A percentile compares a stretch with the other conserved stretches of the same genome.
These are phyloP conservation scores for Retiboletus flavoniger DNA, from an alignment of 1,284 basidiomycete genomes.

Conservation along the genomic window DNA sequence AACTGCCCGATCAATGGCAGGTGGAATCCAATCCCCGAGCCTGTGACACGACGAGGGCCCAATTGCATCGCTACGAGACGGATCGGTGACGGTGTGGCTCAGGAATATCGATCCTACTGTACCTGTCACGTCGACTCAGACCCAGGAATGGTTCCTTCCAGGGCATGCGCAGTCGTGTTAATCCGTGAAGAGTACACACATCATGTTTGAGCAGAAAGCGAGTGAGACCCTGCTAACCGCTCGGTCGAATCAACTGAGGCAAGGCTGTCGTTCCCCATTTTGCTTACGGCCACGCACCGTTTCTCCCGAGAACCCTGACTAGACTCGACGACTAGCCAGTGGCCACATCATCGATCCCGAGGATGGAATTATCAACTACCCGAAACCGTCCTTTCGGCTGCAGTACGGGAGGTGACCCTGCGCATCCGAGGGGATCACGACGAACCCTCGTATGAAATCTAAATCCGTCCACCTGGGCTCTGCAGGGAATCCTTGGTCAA, in stretches of 20 bases:
- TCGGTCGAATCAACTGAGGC: neutral
- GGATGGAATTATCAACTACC: conserved; percentile 1
- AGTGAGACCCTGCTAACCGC: neutral
- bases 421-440: conserved; percentile 22
- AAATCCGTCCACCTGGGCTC: conserved; percentile 3
- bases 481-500: conserved; percentile 13
- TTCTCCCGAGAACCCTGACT: neutral
- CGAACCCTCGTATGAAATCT: neutral
- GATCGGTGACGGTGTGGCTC: neutral
- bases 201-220: neutral
- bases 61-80: neutral
- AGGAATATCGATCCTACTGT: neutral
- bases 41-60: neutral
- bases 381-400: neutral
- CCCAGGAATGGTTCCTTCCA: no score
- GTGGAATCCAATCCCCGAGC: neutral
- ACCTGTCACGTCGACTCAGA: neutral
- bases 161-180: neutral
- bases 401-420: conserved; percentile 1
- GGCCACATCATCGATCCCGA: neutral
- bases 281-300: neutral
- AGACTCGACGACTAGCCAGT: neutral
- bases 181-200: neutral
- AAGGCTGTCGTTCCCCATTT: neutral
- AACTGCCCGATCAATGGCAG: neutral